These are phyloP conservation scores for Fusarium oligoseptatum DNA, from an alignment of 2,329 filamentous ascomycete genomes.

Conservation along the genomic window DNA sequence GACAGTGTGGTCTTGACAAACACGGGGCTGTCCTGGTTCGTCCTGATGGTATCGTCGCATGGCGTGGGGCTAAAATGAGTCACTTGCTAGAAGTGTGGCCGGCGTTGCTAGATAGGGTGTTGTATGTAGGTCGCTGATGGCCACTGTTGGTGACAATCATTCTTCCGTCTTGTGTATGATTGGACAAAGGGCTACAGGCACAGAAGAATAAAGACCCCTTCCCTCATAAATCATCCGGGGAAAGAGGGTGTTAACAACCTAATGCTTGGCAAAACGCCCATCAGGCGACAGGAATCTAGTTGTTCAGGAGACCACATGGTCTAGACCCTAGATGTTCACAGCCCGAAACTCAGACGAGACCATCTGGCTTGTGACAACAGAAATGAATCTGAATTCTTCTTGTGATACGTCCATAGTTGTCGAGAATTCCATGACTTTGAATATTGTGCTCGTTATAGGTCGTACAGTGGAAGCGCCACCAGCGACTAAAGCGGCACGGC, in stretches of 20 bases:
- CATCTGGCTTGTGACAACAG: not conserved
- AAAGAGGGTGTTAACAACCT: not conserved
- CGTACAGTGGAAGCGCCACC: not conserved
- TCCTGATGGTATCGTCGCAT: not conserved
- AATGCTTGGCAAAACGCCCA: not conserved
- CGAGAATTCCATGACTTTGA: not conserved
- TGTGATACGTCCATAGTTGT: not conserved
- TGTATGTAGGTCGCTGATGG: not conserved
- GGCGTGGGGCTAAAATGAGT: not conserved
- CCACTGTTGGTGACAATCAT: too few relatives aligned
- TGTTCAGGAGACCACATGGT: not conserved
- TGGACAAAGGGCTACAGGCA: too few relatives aligned
- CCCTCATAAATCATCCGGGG: not conserved
- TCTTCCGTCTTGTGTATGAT: too few relatives aligned
- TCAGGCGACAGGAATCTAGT: not conserved
- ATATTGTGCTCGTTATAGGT: not conserved
- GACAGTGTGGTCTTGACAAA: not conserved
- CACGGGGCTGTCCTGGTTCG: not conserved
- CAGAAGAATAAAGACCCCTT: too few relatives aligned
- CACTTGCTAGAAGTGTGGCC: not conserved
- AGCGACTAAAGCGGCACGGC: not conserved
- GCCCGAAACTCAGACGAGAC: not conserved
- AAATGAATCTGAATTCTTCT: not conserved
- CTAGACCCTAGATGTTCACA: not conserved
- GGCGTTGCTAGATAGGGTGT: not conserved